phyloP scores from a whole-genome alignment of 495 filamentous ascomycete genomes.

The Penicillium cosmopolitanum region DNA sequence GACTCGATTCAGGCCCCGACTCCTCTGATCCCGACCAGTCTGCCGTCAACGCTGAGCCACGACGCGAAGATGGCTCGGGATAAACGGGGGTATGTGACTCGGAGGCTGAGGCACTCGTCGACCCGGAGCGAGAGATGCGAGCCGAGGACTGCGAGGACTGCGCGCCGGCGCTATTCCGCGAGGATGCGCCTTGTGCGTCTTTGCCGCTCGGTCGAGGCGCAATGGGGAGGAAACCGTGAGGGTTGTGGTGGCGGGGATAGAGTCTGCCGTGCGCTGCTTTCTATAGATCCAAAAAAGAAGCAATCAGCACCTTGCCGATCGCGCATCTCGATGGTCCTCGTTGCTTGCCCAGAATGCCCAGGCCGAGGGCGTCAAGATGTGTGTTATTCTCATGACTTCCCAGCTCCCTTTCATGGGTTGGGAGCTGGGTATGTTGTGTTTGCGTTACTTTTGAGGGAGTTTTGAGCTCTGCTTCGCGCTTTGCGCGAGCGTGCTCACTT shows the following conservation, averaged over 20 bases:
- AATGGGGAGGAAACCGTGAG: conserved; percentile 41
- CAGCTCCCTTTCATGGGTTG: background rate
- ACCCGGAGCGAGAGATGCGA: conserved; percentile 20
- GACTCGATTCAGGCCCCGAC: conserved; percentile 19
- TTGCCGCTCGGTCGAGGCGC: conserved; percentile 36
- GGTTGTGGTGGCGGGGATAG: conserved; percentile 32
- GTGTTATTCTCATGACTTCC: conserved; percentile 13
- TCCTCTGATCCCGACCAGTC: conserved; percentile 31
- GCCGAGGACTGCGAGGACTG: conserved; percentile 21
- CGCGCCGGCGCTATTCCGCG: conserved; percentile 1
- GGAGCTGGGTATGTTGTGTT: conserved; percentile 15
- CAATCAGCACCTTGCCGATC: conserved; percentile 40
- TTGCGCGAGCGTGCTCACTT: conserved; percentile 87
- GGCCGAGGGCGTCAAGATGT: conserved; percentile 24
- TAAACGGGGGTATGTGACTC: conserved; percentile 13
- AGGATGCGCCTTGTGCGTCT: background rate
- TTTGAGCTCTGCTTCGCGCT: conserved; percentile 86
- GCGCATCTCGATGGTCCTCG: conserved; percentile 24
- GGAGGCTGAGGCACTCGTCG: conserved; percentile 19
- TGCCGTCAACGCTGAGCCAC: conserved; percentile 7
- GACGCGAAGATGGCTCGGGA: conserved; percentile 9
- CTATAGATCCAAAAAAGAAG: conserved; percentile 35
- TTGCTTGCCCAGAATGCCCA: conserved; percentile 18
- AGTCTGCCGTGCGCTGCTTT: conserved; percentile 39
- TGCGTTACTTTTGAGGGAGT: conserved; percentile 41